phyloP scores from a whole-genome alignment of 192 early-diverging fungal species.

The Entophlyctis luteolus region DNA sequence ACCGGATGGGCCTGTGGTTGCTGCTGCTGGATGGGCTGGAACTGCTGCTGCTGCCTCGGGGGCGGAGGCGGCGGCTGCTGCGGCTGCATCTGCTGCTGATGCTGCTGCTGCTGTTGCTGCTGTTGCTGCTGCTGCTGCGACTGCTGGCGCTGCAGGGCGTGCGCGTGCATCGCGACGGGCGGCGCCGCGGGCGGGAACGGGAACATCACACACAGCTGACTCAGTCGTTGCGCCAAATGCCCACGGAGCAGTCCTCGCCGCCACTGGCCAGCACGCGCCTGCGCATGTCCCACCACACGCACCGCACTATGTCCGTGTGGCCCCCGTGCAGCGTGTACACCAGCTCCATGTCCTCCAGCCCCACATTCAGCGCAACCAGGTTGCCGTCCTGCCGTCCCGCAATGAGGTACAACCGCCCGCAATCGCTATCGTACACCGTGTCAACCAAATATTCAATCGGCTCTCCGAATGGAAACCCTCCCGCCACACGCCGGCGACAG shows the following conservation, averaged over 20 bases:
- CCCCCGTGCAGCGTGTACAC: constrained; percentile 73
- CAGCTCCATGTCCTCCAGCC: constrained; percentile 65
- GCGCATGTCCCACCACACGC: constrained; percentile 62
- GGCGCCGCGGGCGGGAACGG: no score
- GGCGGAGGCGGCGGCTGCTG: no score
- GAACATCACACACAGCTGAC: no score
- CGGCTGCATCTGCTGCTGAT: no score
- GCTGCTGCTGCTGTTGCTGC: no score
- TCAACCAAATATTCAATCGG: constrained; percentile 76
- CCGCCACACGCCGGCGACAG: constrained; percentile 48
- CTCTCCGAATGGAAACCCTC: constrained; percentile 10
- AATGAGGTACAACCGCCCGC: constrained; percentile 72
- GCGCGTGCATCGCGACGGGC: no score
- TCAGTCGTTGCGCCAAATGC: no score
- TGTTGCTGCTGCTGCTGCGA: no score
- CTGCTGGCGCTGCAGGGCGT: no score
- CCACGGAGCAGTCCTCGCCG: constrained; percentile 42
- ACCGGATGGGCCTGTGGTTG: background rate
- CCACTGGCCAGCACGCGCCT: background rate
- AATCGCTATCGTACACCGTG: constrained; percentile 65
- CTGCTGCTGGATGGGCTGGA: background rate
- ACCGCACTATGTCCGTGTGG: constrained; percentile 84
- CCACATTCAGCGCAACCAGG: constrained; percentile 78
- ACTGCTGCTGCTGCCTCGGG: no score
- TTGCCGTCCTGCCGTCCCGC: constrained; percentile 77